phyloP scores from a whole-genome alignment of 345 rosid genomes.

The Syzygium oleosum region DNA sequence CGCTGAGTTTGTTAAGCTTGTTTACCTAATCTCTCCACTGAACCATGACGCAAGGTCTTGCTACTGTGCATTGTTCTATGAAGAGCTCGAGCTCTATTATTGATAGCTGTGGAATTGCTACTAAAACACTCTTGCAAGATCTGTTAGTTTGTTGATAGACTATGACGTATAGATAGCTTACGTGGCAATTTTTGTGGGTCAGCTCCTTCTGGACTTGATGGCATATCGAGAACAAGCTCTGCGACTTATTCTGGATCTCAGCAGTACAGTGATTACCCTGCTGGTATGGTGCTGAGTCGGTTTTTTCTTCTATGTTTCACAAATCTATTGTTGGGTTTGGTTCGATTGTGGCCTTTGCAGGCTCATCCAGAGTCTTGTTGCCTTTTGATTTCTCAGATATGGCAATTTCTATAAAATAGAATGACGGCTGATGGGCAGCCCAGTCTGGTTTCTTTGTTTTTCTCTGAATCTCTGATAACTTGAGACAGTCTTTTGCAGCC shows the following conservation, averaged over 20 bases:
- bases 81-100: neutral
- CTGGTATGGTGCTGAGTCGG: constrained; percentile 54
- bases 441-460: neutral
- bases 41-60: neutral
- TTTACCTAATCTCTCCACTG: neutral
- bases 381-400: neutral
- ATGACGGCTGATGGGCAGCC: neutral
- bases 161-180: neutral
- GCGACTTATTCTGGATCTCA: constrained; percentile 90
- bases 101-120: neutral
- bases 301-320: constrained; percentile 4
- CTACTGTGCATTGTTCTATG: neutral
- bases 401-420: neutral
- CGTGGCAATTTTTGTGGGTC: constrained; percentile 1
- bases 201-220: constrained; percentile 97
- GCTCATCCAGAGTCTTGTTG: neutral
- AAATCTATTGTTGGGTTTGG: neutral
- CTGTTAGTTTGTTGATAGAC: neutral
- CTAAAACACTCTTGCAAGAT: neutral
- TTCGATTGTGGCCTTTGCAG: neutral
- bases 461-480: constrained; percentile 48
- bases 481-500: constrained; percentile 85
- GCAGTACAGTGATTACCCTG: constrained; percentile 96
- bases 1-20: neutral
- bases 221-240: constrained; percentile 96